phyloP scores from a whole-genome alignment of 192 early-diverging fungal species.

The Pilaira anomala region DNA sequence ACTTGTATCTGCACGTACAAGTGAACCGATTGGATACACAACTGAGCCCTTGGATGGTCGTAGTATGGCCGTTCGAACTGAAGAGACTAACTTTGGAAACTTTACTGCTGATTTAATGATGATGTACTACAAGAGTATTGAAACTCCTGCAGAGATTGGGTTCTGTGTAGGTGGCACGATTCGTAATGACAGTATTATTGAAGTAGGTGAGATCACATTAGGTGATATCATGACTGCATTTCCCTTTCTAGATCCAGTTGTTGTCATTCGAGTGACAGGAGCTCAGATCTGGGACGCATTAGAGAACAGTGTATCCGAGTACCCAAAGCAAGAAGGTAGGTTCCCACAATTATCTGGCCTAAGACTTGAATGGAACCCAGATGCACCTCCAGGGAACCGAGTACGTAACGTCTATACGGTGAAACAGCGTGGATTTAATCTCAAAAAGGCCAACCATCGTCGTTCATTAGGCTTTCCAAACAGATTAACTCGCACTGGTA shows the following conservation, averaged over 20 bases:
- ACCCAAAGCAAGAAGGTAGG: constrained; percentile 65
- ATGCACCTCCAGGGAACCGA: constrained; percentile 44
- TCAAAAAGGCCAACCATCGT: background rate
- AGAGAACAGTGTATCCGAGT: constrained; percentile 63
- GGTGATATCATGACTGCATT: constrained; percentile 65
- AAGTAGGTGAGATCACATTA: constrained; percentile 51
- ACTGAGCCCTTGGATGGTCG: constrained; percentile 53
- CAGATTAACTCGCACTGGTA: constrained; percentile 30
- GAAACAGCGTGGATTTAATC: background rate
- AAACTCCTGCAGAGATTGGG: constrained; percentile 37
- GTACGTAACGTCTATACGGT: constrained; percentile 42
- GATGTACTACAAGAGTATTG: constrained; percentile 39
- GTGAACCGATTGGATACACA: constrained; percentile 55
- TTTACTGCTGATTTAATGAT: constrained; percentile 64
- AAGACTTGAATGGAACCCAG: constrained; percentile 56
- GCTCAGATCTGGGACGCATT: constrained; percentile 58
- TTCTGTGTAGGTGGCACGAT: constrained; percentile 61
- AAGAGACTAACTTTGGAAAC: constrained; percentile 63
- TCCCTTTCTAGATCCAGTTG: constrained; percentile 66
- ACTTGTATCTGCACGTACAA: constrained; percentile 47
- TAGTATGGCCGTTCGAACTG: constrained; percentile 50
- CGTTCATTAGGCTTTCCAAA: constrained; percentile 5
- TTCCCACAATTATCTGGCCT: constrained; percentile 68
- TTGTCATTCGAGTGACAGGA: constrained; percentile 61
- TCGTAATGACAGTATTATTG: constrained; percentile 57